phyloP scores from a whole-genome alignment of 371 early-diverging fungal genomes.

The Rhizomucor miehei region DNA sequence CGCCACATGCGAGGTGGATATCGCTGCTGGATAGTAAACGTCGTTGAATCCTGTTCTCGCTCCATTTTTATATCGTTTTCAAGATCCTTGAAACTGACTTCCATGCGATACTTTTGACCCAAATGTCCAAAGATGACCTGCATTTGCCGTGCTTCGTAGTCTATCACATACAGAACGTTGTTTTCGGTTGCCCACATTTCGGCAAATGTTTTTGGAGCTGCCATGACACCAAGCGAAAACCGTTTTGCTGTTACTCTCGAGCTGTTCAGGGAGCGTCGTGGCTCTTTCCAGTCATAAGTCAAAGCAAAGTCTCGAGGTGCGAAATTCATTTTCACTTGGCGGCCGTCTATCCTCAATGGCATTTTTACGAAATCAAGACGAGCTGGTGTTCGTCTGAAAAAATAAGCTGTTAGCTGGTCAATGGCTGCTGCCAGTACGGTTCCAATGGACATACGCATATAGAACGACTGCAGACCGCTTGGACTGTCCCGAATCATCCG shows the following conservation, averaged over 20 bases:
- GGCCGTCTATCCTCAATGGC: conserved; percentile 11
- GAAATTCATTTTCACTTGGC: conserved; percentile 9
- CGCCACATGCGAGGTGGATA: conserved; percentile 33
- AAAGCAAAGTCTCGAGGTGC: not conserved
- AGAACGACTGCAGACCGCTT: conserved; percentile 17
- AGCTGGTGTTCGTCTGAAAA: conserved; percentile 4
- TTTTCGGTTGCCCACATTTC: conserved; percentile 12
- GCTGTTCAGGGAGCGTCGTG: not conserved
- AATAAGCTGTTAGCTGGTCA: not conserved
- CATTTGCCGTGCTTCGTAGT: conserved; percentile 24
- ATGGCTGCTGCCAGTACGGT: not conserved
- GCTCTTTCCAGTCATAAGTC: not conserved
- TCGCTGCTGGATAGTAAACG: conserved; percentile 28
- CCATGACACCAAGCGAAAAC: conserved; percentile 16
- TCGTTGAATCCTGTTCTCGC: conserved; percentile 4
- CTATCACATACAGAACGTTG: conserved; percentile 10
- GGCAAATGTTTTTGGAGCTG: conserved; percentile 12
- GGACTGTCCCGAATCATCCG: conserved; percentile 13
- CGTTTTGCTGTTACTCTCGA: not conserved
- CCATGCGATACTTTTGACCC: conserved; percentile 22
- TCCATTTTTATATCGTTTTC: conserved; percentile 22
- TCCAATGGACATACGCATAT: conserved; percentile 5
- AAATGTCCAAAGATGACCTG: conserved; percentile 26
- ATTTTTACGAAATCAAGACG: conserved; percentile 6
- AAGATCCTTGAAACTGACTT: conserved; percentile 31